phyloP scores from a whole-genome alignment of 129 eudicot species.

The Flaveria linearis region DNA sequence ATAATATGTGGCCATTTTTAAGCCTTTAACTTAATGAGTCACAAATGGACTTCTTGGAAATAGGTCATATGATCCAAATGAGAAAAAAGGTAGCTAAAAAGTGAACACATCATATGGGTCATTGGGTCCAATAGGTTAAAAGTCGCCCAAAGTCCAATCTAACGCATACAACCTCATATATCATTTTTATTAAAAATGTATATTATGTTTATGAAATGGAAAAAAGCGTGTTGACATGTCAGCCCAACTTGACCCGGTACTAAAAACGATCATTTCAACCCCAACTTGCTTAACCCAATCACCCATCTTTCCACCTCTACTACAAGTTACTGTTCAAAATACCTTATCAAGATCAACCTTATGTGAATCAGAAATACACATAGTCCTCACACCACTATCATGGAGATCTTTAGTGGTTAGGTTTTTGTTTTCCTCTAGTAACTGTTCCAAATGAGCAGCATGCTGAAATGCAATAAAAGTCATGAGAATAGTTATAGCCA shows the following conservation, averaged over 20 bases:
- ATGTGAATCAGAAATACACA: constrained; percentile 60
- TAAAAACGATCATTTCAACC: not conserved
- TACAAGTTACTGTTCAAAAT: constrained; percentile 18
- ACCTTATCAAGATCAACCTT: constrained; percentile 76
- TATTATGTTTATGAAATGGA: not conserved
- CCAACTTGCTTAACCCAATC: not conserved
- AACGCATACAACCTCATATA: not conserved
- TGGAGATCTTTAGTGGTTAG: constrained; percentile 73
- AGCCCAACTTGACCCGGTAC: not conserved
- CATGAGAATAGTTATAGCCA: not conserved
- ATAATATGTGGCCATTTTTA: not conserved
- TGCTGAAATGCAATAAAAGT: constrained; percentile 52
- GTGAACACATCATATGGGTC: not conserved
- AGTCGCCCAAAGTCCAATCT: not conserved
- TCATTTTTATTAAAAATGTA: not conserved
- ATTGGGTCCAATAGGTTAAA: not conserved
- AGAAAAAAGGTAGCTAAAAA: not conserved
- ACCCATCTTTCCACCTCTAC: constrained; percentile 1
- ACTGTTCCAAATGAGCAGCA: constrained; percentile 77
- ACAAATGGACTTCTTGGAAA: not conserved
- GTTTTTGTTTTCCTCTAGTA: constrained; percentile 63
- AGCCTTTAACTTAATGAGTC: not conserved
- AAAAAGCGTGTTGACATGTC: not conserved
- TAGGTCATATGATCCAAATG: not conserved
- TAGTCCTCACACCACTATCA: constrained; percentile 77